Base-by-base conservation (phyloP, 805 yeast genomes). In the Yarrowia deformans region DNA sequence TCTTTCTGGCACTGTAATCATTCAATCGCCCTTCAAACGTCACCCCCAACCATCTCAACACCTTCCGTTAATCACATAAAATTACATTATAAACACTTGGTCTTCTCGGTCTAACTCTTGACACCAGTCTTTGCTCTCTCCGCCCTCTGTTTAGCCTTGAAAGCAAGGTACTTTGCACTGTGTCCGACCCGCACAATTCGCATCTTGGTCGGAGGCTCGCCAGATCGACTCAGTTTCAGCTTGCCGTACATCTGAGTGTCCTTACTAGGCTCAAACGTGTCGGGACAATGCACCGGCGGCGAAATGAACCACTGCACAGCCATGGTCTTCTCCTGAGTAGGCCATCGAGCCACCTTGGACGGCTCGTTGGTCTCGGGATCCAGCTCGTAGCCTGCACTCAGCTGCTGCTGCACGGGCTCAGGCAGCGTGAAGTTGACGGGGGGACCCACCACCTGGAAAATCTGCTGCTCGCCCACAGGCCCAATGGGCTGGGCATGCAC, bases 111-210 rank as follows among this genome's bases (percentile, higher is more conserved):
- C 32, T 46, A 23, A 18, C 39, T 7, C 43, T 52, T n/a, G n/a
- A 5, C 23, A 29, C 52, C 29, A 1, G 10, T 34, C 61, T 23
- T 23, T 2, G 29, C 29, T 2, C 29, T 45, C 23, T 68, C 19
- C 10, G 32, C 54, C 34, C 5, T 14, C 50, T 69, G 56, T 43
- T 55, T 58, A 23, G 69, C 56, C 75, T 84, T 86, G 84, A 84
- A 87, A 1, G 91, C 90, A 75, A 92, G 77, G 75, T 90, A 93
- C 74, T 83, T 82, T 1, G 92, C 91, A 66, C 90, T 85, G 74
- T 91, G 96, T 7, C 96, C 92, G 45, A 88, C 69, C 4, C 60
- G 13, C 19, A 66, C 50, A 12, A 66, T 43, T 8, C 69, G 50
- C 34, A 40, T 34, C 45, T 66, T 66, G 6, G 8, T 52, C 6